Evolutionary conservation across 352 stramenopile genomes (phyloP).

Genomic region (Aphanomyces invadans): DNA sequence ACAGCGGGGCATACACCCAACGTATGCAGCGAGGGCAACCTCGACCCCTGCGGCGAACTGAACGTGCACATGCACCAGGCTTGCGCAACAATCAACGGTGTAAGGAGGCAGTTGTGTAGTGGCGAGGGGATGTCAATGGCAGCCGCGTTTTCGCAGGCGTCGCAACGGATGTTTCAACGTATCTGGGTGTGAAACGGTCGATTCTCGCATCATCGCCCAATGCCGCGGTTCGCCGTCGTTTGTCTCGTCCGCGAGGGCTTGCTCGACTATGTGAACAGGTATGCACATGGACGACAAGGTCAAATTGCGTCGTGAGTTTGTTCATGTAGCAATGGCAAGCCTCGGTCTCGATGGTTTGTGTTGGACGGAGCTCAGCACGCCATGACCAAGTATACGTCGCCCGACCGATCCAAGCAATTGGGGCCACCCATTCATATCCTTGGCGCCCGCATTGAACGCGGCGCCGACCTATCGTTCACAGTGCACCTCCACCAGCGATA

Average conservation of each 20-base stretch:
- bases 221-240: background rate
- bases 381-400: slow-evolving; percentile 43
- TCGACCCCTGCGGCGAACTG: too few species aligned
- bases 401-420: slow-evolving; percentile 29
- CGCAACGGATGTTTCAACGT: too few species aligned
- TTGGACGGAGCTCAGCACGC: slow-evolving; percentile 36
- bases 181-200: too few species aligned
- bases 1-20: too few species aligned
- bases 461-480: slow-evolving; percentile 26
- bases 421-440: slow-evolving; percentile 31
- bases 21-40: background rate
- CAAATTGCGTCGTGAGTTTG: too few species aligned
- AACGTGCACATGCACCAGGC: too few species aligned
- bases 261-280: background rate
- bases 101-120: too few species aligned
- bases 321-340: background rate
- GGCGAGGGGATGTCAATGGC: too few species aligned
- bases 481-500: slow-evolving; percentile 12
- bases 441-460: slow-evolving; percentile 33
- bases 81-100: too few species aligned
- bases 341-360: slow-evolving; percentile 46
- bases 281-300: background rate
- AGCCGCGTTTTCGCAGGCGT: too few species aligned
- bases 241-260: background rate
- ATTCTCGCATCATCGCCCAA: too few species aligned